Conservation (phyloP, 345 rosid species). For the Gossypium turneri region DNA sequence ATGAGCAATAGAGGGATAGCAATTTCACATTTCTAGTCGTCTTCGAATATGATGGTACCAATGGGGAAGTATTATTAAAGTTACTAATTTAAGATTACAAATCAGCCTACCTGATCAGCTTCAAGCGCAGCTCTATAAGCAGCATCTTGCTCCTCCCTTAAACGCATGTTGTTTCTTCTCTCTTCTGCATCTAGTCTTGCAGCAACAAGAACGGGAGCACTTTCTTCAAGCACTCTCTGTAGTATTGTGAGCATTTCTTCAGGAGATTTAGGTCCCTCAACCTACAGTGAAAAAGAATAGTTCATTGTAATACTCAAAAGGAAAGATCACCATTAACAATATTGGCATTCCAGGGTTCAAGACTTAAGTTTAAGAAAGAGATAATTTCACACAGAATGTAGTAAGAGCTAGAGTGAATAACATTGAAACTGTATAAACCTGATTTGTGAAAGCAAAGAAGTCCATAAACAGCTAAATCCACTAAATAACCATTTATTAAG, state of each 20-base stretch:
- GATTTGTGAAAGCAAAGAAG: not conserved
- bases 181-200: conserved; percentile 95
- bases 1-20: not conserved
- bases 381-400: not conserved
- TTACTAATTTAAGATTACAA: not conserved
- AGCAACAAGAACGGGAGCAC: conserved; percentile 75
- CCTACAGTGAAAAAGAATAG: conserved; percentile 35
- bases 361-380: not conserved
- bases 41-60: not conserved
- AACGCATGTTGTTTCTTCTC: conserved; percentile 67
- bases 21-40: not conserved
- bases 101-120: conserved; percentile 80
- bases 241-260: conserved; percentile 68
- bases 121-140: conserved; percentile 97
- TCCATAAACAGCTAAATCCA: not conserved
- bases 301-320: not conserved
- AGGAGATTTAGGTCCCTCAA: conserved; percentile 88
- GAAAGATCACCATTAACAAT: not conserved
- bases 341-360: not conserved
- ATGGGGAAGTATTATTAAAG: not conserved
- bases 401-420: not conserved
- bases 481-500: not conserved
- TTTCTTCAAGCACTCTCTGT: conserved; percentile 94
- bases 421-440: not conserved
- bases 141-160: conserved; percentile 98